Evolutionary conservation across 225 moss, liverwort and hornwort genomes (phyloP).

Genomic region (Marchantia polymorpha): DNA sequence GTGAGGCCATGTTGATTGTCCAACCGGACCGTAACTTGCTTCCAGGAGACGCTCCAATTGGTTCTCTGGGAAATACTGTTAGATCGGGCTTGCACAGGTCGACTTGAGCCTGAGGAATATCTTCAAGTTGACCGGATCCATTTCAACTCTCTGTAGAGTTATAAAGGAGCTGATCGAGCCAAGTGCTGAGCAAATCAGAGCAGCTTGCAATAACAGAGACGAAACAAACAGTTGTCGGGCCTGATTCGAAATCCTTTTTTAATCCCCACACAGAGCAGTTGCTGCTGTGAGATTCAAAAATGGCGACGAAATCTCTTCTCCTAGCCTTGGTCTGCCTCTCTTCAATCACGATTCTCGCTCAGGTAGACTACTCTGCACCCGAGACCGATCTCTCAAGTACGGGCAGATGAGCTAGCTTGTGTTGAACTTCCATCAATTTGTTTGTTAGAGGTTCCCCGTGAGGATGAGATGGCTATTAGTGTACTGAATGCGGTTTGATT

Average conservation of each 20-base stretch:
- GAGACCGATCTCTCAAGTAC: background rate
- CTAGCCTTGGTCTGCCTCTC: constrained; percentile 13
- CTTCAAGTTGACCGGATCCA: no score
- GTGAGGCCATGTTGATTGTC: background rate
- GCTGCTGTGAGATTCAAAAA: constrained; percentile 1
- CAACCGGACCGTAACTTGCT: background rate
- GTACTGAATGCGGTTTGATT: no score
- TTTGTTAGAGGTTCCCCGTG: no score
- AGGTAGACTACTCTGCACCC: background rate
- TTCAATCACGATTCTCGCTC: constrained; percentile 12
- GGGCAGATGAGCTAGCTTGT: no score
- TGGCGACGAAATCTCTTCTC: constrained; percentile 15
- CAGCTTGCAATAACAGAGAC: constrained; percentile 11
- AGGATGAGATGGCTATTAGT: no score
- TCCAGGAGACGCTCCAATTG: background rate
- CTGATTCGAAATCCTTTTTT: background rate
- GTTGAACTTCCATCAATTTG: no score
- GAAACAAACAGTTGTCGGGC: background rate
- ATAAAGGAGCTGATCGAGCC: background rate
- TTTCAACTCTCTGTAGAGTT: background rate
- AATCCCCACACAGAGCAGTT: background rate
- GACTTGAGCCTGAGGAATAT: no score
- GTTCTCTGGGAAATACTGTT: background rate
- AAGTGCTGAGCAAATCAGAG: background rate
- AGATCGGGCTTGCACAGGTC: no score